A percentile compares a stretch with the other conserved stretches of the same genome.
Conservation (phyloP, 1,139 yeast species). For the Taphrina sp. region DNA sequence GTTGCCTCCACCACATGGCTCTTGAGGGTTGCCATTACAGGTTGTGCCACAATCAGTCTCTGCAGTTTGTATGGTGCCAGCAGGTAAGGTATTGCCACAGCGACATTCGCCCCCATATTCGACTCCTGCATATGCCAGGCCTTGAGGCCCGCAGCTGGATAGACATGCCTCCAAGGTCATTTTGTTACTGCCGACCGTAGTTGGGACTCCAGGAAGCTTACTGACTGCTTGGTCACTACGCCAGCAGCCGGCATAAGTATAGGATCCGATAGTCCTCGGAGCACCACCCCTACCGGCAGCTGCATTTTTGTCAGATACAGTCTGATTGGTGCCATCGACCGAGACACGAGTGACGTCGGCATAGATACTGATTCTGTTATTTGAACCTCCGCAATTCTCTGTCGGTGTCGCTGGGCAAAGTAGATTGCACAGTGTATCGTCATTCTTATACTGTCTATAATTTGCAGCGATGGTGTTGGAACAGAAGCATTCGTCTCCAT, state of each 20-base stretch:
- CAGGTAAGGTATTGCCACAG: conserved; percentile 20
- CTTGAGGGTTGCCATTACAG: conserved; percentile 25
- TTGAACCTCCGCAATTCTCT: neutral
- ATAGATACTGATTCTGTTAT: neutral
- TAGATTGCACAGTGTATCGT: neutral
- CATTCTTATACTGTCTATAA: neutral
- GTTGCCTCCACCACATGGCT: conserved; percentile 19
- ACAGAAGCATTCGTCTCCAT: conserved; percentile 7
- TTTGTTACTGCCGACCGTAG: neutral
- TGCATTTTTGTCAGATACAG: neutral
- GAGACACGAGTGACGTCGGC: conserved; percentile 6
- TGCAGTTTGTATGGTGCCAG: neutral
- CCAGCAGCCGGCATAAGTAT: neutral
- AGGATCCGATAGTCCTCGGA: conserved; percentile 2
- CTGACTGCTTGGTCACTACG: neutral
- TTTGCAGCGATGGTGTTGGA: neutral
- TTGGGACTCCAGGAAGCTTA: no score
- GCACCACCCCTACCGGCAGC: conserved; percentile 8
- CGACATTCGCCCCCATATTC: conserved; percentile 30
- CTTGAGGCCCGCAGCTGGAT: neutral
- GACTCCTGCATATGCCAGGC: conserved; percentile 26
- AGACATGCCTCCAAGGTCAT: conserved; percentile 11
- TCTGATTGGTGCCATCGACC: neutral
- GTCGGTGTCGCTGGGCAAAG: neutral
- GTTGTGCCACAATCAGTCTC: conserved; percentile 12